Evolutionary conservation across 2,329 filamentous ascomycete species (phyloP).

Genomic region (Emergomyces orientalis): DNA sequence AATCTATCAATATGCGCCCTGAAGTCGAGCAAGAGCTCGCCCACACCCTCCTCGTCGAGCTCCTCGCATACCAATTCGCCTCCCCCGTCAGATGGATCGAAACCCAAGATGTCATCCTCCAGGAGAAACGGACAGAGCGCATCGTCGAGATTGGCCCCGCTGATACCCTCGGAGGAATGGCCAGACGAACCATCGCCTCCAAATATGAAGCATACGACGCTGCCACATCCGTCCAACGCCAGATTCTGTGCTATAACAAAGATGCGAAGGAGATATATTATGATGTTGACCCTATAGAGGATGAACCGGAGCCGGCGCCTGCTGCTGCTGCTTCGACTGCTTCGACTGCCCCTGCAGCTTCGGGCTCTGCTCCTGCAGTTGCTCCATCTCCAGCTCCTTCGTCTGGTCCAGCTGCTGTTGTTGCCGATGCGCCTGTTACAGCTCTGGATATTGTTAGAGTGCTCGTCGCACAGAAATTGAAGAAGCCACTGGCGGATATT

Average conservation of each 20-base stretch:
- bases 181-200: conserved; percentile 84
- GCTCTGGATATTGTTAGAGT: conserved; percentile 84
- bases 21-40: conserved; percentile 99
- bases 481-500: conserved; percentile 82
- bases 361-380: conserved; percentile 40
- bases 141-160: conserved; percentile 96
- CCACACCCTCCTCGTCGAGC: conserved; percentile 95
- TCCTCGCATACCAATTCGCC: conserved; percentile 97
- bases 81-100: conserved; percentile 99
- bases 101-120: conserved; percentile 98
- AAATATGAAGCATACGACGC: conserved; percentile 99
- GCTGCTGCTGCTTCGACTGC: conserved; percentile 30
- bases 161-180: conserved; percentile 95
- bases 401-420: conserved; percentile 75
- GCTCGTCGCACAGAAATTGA: conserved; percentile 92
- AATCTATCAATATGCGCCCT: conserved; percentile 66
- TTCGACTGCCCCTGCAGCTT: conserved; percentile 32
- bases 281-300: conserved; percentile 88
- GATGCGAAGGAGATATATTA: conserved; percentile 99
- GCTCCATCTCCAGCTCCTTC: conserved; percentile 55
- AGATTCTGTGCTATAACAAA: conserved; percentile 99
- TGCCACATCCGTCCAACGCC: conserved; percentile 87
- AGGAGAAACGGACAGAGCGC: conserved; percentile 88
- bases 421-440: conserved; percentile 77
- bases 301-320: conserved; percentile 58